Evolutionary conservation across 2,329 filamentous ascomycete species (phyloP).

Genomic region (Ophiostoma himal-ulmi): DNA sequence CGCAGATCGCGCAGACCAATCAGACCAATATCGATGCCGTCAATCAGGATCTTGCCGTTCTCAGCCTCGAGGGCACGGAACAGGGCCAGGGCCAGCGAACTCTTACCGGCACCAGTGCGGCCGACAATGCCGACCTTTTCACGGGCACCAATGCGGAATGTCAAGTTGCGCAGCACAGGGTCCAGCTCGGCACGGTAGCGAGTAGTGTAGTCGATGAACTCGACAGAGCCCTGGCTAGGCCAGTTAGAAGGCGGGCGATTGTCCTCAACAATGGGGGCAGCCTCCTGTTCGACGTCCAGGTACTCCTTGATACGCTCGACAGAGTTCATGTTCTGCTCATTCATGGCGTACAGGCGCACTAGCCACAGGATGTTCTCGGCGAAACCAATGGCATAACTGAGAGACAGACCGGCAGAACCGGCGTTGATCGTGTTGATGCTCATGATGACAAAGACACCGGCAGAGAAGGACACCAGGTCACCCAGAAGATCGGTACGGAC

Average conservation of each 20-base stretch:
- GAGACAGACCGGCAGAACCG: slow-evolving; percentile 83
- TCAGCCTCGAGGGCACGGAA: slow-evolving; percentile 93
- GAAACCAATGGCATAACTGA: slow-evolving; percentile 95
- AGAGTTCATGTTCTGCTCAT: slow-evolving; percentile 99
- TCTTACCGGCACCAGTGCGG: slow-evolving; percentile 92
- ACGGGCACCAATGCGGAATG: slow-evolving; percentile 75
- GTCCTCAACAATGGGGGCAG: slow-evolving; percentile 67
- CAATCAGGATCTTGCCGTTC: slow-evolving; percentile 80
- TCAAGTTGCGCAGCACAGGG: slow-evolving; percentile 74
- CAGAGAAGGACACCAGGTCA: slow-evolving; percentile 87
- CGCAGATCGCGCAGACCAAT: slow-evolving; percentile 93
- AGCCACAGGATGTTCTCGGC: slow-evolving; percentile 97
- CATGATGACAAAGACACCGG: slow-evolving; percentile 81
- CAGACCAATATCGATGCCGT: slow-evolving; percentile 79
- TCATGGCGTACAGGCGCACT: slow-evolving; percentile 85
- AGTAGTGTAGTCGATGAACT: slow-evolving; percentile 85
- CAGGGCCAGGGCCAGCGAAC: slow-evolving; percentile 83
- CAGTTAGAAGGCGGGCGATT: slow-evolving; percentile 72
- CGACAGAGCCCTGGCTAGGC: slow-evolving; percentile 78
- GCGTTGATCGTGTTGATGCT: slow-evolving; percentile 80
- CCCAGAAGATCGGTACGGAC: slow-evolving; percentile 88
- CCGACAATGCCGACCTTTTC: slow-evolving; percentile 97
- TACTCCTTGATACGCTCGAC: slow-evolving; percentile 98
- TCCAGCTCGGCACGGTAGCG: slow-evolving; percentile 84
- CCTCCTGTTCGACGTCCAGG: slow-evolving; percentile 91